phyloP scores from a whole-genome alignment of 208 protist genomes.

The Phytomonas sp. region DNA sequence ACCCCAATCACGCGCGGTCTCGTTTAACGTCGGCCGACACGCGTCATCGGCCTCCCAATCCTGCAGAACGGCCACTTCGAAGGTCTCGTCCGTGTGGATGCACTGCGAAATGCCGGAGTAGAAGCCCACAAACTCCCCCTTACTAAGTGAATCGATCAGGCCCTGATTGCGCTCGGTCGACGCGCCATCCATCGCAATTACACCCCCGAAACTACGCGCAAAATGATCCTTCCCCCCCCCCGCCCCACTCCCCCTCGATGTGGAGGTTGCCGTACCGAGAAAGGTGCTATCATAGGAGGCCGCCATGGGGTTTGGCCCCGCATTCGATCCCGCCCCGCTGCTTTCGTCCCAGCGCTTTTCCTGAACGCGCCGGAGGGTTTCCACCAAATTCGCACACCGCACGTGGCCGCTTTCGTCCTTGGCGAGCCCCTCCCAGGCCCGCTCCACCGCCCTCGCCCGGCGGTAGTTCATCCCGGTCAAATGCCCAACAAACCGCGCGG shows the following conservation, averaged over 20 bases:
- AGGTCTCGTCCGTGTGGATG: constrained; percentile 55
- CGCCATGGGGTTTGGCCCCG: neutral
- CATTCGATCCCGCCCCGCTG: neutral
- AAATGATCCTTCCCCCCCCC: neutral
- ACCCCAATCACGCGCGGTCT: constrained; percentile 69
- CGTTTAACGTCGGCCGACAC: constrained; percentile 36
- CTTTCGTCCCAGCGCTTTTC: neutral
- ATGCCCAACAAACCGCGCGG: constrained; percentile 61
- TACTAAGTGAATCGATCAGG: neutral
- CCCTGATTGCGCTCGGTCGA: neutral
- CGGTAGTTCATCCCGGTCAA: constrained; percentile 65
- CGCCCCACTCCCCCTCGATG: neutral
- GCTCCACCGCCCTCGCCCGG: constrained; percentile 49
- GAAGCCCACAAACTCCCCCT: constrained; percentile 64
- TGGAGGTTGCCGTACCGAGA: neutral
- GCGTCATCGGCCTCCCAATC: constrained; percentile 63
- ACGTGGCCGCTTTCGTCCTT: constrained; percentile 30
- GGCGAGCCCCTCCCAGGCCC: constrained; percentile 47
- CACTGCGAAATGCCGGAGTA: constrained; percentile 59
- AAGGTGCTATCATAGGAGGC: neutral
- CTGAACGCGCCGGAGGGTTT: constrained; percentile 11
- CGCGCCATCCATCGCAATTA: neutral
- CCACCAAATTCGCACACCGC: constrained; percentile 23
- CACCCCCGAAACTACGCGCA: neutral
- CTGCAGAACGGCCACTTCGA: constrained; percentile 52